Conservation (phyloP, 352 stramenopile species). For the Phytophthora pistaciae region DNA sequence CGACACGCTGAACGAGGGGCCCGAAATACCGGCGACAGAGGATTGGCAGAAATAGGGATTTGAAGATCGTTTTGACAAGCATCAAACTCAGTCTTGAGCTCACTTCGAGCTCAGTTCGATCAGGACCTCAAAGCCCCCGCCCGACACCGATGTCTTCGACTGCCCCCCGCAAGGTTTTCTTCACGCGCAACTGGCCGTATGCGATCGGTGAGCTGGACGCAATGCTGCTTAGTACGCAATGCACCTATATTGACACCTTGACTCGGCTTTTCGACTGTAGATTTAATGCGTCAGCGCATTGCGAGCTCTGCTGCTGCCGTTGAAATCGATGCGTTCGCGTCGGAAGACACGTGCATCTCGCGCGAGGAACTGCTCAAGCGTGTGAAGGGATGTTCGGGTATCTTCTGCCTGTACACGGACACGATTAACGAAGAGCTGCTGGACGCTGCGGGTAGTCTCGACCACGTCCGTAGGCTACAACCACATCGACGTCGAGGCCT, state of each 20-base stretch:
- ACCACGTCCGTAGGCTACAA: conserved; percentile 92
- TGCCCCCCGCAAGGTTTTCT: conserved; percentile 57
- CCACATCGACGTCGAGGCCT: conserved; percentile 90
- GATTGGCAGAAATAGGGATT: conserved; percentile 32
- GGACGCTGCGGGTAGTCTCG: conserved; percentile 58
- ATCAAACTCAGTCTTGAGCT: neutral
- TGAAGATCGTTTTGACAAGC: conserved; percentile 10
- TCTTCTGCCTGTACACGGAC: conserved; percentile 75
- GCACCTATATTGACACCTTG: neutral
- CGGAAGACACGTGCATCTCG: conserved; percentile 43
- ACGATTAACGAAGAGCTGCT: conserved; percentile 72
- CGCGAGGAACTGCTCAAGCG: conserved; percentile 55
- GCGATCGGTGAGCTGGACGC: conserved; percentile 47
- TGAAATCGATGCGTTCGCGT: conserved; percentile 34
- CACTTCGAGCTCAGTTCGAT: neutral
- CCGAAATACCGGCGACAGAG: conserved; percentile 17
- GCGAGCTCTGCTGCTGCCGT: conserved; percentile 15
- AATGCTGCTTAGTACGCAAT: neutral
- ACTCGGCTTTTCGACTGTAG: conserved; percentile 3
- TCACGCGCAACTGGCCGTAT: conserved; percentile 73
- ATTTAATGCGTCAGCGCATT: conserved; percentile 28
- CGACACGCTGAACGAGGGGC: conserved; percentile 11
- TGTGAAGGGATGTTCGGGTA: conserved; percentile 50
- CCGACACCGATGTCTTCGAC: conserved; percentile 18
- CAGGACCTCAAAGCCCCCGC: neutral